Evolutionary conservation across 2,329 filamentous ascomycete species (phyloP), one percentile per base, ranked within the genome.

Genomic region (Delphinella strobiligena): DNA sequence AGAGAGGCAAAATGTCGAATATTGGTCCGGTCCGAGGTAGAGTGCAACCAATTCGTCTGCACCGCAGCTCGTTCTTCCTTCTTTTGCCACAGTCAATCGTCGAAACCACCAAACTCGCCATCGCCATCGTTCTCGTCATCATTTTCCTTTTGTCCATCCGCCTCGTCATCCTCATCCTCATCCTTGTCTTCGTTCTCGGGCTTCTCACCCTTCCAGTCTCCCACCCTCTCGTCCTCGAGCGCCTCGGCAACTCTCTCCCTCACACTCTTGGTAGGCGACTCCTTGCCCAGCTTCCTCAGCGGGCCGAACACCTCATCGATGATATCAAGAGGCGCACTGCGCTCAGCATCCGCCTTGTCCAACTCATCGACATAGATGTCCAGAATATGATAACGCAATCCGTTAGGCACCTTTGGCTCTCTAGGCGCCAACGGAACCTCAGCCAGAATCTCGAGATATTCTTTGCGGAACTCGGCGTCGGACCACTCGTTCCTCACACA

Each of bases 301-400:
- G 79, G 64, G 45, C 59, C 59, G 18, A 77, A 64, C 38, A 84
- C 46, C 22, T 53, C 56, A 41, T 69, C 62, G 17, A 80, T 51
- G n/a, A n/a, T n/a, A n/a, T n/a, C n/a, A n/a, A n/a, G n/a, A 30
- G 54, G 56, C 39, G 58, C 49, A 37, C 60, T 56, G 45, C 60
- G 52, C 31, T 59, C 53, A 27, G 73, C 67, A 38, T 78, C 74
- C 24, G 77, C 74, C 54, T 78, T 80, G 60, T 88, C 82, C 51
- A 88, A 61, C 69, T 95, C 88, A 59, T 96, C 91, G 7, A 93
- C 73, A 76, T 83, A 96, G 39, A 96, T 73, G 64, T 98, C 91
- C 47, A 93, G 61, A 11, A 88, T 74, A 61, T 98, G 91, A 59
- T 93, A 78, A 46, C 86, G 68, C 58, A 98, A 57, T 0, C 91